These are phyloP conservation scores for Takakia lepidozioides DNA, from an alignment of 225 moss, liverwort and hornwort genomes.

Conservation along the genomic window DNA sequence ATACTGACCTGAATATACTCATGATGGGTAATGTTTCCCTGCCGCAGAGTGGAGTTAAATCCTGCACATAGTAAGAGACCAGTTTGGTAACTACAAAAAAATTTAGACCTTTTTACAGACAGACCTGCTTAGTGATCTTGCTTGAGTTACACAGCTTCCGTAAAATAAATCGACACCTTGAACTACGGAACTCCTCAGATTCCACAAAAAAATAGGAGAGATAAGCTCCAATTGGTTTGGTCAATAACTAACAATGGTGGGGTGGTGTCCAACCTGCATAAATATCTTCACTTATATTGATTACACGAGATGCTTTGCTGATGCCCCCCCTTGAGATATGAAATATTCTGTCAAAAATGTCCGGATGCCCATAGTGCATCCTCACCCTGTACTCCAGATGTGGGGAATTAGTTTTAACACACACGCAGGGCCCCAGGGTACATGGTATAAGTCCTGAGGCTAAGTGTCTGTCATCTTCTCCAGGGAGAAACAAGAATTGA, in stretches of 20 bases:
- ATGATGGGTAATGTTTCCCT: slow-evolving; percentile 93
- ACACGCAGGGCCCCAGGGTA: too few species aligned
- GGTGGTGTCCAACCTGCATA: slow-evolving; percentile 56
- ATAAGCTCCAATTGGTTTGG: not conserved
- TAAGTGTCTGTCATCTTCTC: too few species aligned
- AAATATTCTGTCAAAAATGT: slow-evolving; percentile 91
- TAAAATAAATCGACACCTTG: too few species aligned
- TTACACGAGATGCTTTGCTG: slow-evolving; percentile 85
- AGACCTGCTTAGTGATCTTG: too few species aligned
- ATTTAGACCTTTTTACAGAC: too few species aligned
- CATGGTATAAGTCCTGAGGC: too few species aligned
- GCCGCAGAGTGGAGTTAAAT: slow-evolving; percentile 88
- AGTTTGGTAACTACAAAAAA: too few species aligned
- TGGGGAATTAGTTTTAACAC: slow-evolving; percentile 14
- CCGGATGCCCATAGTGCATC: slow-evolving; percentile 99
- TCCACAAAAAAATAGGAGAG: too few species aligned
- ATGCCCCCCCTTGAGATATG: slow-evolving; percentile 92
- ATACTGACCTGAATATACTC: slow-evolving; percentile 96
- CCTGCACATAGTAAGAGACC: slow-evolving; percentile 37
- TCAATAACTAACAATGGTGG: not conserved
- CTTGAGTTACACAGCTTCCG: too few species aligned
- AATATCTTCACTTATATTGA: slow-evolving; percentile 98
- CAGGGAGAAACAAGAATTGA: too few species aligned
- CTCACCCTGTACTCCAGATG: slow-evolving; percentile 60
- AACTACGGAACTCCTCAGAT: too few species aligned